Percentiles rank a stretch among this genome's conserved stretches.
Conservation (phyloP, 371 early-diverging fungal species). For the Chytridium lagenaria region DNA sequence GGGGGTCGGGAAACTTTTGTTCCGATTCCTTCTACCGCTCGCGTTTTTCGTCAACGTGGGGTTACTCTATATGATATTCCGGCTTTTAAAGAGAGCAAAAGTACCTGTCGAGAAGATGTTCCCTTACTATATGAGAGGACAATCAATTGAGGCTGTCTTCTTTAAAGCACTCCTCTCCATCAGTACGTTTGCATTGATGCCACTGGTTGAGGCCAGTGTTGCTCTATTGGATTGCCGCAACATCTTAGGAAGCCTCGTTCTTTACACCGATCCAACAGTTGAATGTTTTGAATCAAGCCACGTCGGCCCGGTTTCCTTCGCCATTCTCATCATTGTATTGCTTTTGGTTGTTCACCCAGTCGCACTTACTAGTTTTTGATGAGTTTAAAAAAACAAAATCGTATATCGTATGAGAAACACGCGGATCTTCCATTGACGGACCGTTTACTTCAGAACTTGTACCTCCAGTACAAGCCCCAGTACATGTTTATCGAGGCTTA, state of each 20-base stretch:
- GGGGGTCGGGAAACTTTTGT: conserved; percentile 26
- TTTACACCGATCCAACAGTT: conserved; percentile 18
- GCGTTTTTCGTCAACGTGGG: conserved; percentile 22
- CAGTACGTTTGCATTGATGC: conserved; percentile 35
- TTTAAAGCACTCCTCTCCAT: conserved; percentile 19
- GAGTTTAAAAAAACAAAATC: not conserved
- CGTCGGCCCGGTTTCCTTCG: conserved; percentile 28
- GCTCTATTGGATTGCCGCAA: conserved; percentile 12
- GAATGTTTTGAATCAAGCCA: conserved; percentile 21
- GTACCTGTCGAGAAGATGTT: conserved; percentile 5
- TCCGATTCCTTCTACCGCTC: conserved; percentile 31
- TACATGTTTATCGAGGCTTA: conserved; percentile 34
- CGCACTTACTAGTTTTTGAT: not conserved
- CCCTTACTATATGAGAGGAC: conserved; percentile 21
- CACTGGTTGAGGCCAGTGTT: conserved; percentile 34
- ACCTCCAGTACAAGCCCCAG: conserved; percentile 12
- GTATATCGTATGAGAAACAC: not conserved
- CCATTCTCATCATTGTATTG: conserved; percentile 22
- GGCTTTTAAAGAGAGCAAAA: not conserved
- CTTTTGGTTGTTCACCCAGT: conserved; percentile 23
- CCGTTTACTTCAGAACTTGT: conserved; percentile 8
- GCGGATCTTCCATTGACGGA: not conserved
- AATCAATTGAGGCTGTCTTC: conserved; percentile 25
- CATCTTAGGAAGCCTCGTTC: not conserved
- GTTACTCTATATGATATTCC: conserved; percentile 5